Base-by-base conservation (phyloP, 495 filamentous ascomycete species). In the Xanthoparmelia taractica region DNA sequence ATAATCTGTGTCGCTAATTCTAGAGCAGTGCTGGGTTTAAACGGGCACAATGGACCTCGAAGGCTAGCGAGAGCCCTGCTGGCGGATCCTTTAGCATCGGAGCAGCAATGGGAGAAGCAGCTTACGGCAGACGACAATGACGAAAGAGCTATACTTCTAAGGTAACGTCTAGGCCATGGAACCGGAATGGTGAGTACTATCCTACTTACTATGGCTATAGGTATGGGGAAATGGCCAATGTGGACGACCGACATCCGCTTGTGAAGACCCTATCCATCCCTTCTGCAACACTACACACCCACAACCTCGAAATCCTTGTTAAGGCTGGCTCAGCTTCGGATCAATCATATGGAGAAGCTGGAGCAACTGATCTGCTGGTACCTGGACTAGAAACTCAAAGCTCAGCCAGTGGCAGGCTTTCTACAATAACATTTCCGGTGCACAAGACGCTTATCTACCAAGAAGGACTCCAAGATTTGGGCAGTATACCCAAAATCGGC, bases 231-330 rank as follows among this genome's bases (percentile, higher is more conserved):
- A 72, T 72, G 50, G 60, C 64, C 25, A 72, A 73, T 17, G 54
- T 70, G 23, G 66, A 70, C 56, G 65, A 80, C 73, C 65, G 72
- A 71, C 77, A 72, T 63, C 72, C 75, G 56, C 74, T 87, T 6
- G 74, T 85, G 7, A 77, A 80, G 34, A 84, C 79, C 2, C 74
- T 89, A 23, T 76, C 76, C 1, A 76, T 92, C n/a, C 85, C 88
- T 7, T 90, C 91, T 20, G 79, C 83, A 23, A 74, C 84, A 11
- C 73, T 96, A 20, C 83, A 84, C 66, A 79, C 80, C 15, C 80
- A 87, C 56, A 86, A 87, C 61, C 68, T 96, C 17, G 92, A 97
- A 73, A 79, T 97, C 27, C 75, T 97, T 8, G 74, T 96, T n/a
- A 83, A 85, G 36, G 80, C 76, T 18, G 71, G 85, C 20, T 75